Evolutionary conservation across 2,329 filamentous ascomycete genomes (phyloP), one percentile per base, ranked within the genome.

Genomic region (Diaporthe citriasiana): DNA sequence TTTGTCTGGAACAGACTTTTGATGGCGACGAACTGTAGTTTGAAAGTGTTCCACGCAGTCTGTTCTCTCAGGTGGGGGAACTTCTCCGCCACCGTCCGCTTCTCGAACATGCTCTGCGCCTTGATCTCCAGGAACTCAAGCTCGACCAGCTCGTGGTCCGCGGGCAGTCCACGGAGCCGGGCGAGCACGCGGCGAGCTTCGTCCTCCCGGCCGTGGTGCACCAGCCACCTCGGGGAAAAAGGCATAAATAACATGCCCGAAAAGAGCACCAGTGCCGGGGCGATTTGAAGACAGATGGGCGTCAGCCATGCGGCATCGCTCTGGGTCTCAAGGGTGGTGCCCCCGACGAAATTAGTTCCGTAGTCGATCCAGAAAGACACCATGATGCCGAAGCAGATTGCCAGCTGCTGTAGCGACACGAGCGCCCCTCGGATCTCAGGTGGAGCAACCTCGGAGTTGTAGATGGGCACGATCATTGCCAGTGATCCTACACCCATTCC

Each of bases 81-180:
- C 33, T 91, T 86, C 76, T 93, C 91, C 0, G 89, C 88, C 13
- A 92, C 86, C 0, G 90, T 90, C 45, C 91, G 89, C 83, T 95
- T 94, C 82, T 96, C 93, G 77, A 96, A 97, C 25, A 93, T 82
- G 0, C 91, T 92, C 81, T 95, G 92, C 0, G 93, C 93, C 81
- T 94, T 94, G 83, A 96, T 95, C 80, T 96, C 94, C n/a, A 95
- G 88, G 79, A 93, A 95, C 79, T 96, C 94, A 1, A 95, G 86
- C 76, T 93, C 89, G 50, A 95, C 89, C 0, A 94, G 87, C 73
- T 94, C 91, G 79, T 95, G 88, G 76, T 93, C 88, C 22, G 84
- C 79, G 0, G 89, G 81, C 0, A 94, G 87, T 8, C 86, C 87
- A 33, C 94, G 90, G 3, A 96, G 89, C 66, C 81, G 85, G 0